phyloP scores from a whole-genome alignment of 2,329 filamentous ascomycete genomes.

The Phialophora tarda region DNA sequence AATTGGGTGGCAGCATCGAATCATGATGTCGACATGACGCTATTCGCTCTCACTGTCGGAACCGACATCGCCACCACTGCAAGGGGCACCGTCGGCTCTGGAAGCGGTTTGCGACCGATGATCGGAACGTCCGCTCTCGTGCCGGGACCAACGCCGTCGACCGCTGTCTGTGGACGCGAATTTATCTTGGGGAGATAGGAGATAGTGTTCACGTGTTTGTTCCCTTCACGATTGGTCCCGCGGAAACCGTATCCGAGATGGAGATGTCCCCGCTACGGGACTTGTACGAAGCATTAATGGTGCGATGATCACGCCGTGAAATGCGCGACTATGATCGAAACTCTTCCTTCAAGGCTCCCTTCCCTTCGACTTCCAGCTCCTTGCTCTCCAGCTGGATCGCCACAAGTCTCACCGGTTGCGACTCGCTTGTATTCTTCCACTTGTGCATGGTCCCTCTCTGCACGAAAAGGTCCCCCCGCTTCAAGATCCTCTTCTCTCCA shows the following conservation, averaged over 20 bases:
- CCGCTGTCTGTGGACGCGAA: neutral
- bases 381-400: conserved; percentile 35
- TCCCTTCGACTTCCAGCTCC: conserved; percentile 26
- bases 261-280: neutral
- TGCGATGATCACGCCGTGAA: neutral
- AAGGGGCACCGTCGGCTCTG: neutral
- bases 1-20: conserved; percentile 3
- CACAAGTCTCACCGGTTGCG: conserved; percentile 33
- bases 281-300: too few relatives aligned
- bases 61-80: neutral
- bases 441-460: conserved; percentile 37
- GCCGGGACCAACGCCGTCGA: neutral
- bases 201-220: neutral
- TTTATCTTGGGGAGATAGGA: neutral
- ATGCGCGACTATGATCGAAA: conserved; percentile 5
- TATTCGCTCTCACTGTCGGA: neutral
- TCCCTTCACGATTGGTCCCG: too few relatives aligned
- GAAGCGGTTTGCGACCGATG: neutral
- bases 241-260: neutral
- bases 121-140: neutral
- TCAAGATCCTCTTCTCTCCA: conserved; percentile 54
- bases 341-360: conserved; percentile 24
- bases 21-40: conserved; percentile 6
- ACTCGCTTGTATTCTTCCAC: conserved; percentile 47
- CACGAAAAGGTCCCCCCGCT: conserved; percentile 51